phyloP scores from a whole-genome alignment of 371 early-diverging fungal species.

The Mortierella sp. region DNA sequence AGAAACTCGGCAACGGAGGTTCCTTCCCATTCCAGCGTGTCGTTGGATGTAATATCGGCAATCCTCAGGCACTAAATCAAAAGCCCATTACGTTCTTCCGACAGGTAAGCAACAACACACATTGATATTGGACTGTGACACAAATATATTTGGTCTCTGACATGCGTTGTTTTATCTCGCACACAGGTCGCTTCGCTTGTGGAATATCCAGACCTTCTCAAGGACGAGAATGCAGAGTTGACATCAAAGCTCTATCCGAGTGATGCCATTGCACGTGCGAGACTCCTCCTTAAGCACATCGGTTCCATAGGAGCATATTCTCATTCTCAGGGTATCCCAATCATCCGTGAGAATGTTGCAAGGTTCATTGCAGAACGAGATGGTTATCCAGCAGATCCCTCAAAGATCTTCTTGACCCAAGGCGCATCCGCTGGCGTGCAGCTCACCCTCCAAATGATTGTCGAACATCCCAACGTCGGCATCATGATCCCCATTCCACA shows the following conservation, averaged over 20 bases:
- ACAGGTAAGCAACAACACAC: constrained; percentile 71
- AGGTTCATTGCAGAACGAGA: constrained; percentile 85
- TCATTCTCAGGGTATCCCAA: constrained; percentile 92
- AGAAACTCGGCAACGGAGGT: constrained; percentile 63
- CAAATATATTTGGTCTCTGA: too few species aligned
- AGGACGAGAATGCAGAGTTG: constrained; percentile 61
- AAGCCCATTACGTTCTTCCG: constrained; percentile 98
- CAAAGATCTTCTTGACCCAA: constrained; percentile 91
- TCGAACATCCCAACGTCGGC: constrained; percentile 83
- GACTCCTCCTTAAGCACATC: constrained; percentile 70
- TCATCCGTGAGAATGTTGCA: constrained; percentile 88
- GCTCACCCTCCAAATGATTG: constrained; percentile 83
- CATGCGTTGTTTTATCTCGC: too few species aligned
- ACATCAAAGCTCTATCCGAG: constrained; percentile 77
- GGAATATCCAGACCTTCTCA: constrained; percentile 88
- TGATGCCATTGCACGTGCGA: constrained; percentile 91
- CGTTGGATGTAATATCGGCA: constrained; percentile 96
- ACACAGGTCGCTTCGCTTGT: constrained; percentile 83
- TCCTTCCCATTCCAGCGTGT: constrained; percentile 81
- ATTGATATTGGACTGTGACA: neutral
- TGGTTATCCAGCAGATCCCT: constrained; percentile 85
- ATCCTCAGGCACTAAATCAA: constrained; percentile 96
- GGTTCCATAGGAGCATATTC: constrained; percentile 94
- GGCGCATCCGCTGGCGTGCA: constrained; percentile 95
- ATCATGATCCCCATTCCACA: constrained; percentile 99